Conservation (phyloP, 495 filamentous ascomycete genomes). For the Podospora didyma region DNA sequence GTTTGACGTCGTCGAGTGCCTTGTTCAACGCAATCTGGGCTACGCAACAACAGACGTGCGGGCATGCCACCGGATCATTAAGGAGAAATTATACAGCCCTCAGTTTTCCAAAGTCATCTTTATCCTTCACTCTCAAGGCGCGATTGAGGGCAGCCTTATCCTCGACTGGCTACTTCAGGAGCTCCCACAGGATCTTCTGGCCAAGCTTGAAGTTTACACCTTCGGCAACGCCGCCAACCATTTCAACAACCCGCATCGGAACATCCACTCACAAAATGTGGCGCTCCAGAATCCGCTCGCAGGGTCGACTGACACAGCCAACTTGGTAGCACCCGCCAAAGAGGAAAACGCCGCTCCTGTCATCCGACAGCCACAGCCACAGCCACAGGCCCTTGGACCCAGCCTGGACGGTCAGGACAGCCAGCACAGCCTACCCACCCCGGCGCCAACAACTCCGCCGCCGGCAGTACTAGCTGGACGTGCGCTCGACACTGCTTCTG, state of each 20-base stretch:
- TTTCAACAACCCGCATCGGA: conserved; percentile 73
- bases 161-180: conserved; percentile 79
- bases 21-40: conserved; percentile 70
- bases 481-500: no score
- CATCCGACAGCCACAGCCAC: no score
- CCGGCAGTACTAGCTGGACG: no score
- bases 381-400: background rate
- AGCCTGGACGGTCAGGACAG: no score
- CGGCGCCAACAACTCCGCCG: no score
- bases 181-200: conserved; percentile 60
- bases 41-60: conserved; percentile 71
- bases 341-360: background rate
- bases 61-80: conserved; percentile 51
- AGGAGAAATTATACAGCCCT: conserved; percentile 53
- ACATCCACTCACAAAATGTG: conserved; percentile 16
- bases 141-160: conserved; percentile 68
- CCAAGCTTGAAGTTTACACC: conserved; percentile 77
- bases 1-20: conserved; percentile 71
- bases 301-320: conserved; percentile 21
- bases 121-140: conserved; percentile 79
- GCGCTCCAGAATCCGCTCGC: conserved; percentile 22
- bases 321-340: background rate
- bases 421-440: no score
- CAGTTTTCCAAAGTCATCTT: conserved; percentile 68
- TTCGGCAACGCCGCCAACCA: conserved; percentile 84